Conservation (phyloP, 345 rosid genomes). For the Toxicodendron radicans region DNA sequence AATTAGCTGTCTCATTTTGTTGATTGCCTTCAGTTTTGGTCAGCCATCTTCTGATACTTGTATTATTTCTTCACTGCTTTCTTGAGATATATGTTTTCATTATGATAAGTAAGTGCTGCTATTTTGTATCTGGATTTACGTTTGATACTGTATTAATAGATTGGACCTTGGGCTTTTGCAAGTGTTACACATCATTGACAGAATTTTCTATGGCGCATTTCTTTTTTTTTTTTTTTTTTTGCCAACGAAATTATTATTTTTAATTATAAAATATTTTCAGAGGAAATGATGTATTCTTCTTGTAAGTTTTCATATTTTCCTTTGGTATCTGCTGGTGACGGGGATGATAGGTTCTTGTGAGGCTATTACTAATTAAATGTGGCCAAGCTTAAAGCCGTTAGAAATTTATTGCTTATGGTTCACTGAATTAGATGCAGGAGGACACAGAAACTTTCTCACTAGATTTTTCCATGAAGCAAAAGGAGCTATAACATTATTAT, state of each 20-base stretch:
- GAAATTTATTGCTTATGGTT: too few species aligned
- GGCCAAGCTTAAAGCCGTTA: too few species aligned
- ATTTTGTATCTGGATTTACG: neutral
- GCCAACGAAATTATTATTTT: neutral
- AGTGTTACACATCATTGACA: neutral
- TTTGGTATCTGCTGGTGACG: too few species aligned
- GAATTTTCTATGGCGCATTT: neutral
- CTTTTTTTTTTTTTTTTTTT: neutral
- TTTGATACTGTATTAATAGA: neutral
- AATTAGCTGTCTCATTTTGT: neutral
- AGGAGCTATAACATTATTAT: neutral
- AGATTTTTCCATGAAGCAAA: neutral
- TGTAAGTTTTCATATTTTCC: neutral
- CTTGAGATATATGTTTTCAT: neutral
- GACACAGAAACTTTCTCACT: neutral
- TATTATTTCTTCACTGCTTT: slow-evolving; percentile 3
- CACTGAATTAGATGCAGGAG: neutral
- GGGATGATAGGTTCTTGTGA: too few species aligned
- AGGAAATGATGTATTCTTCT: neutral
- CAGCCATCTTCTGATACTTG: neutral
- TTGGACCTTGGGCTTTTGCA: neutral
- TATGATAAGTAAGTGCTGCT: neutral
- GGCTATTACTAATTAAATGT: too few species aligned
- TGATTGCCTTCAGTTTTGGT: neutral
- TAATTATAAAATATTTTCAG: neutral